Evolutionary conservation across 352 stramenopile genomes (phyloP), one percentile per base, ranked within the genome.

Genomic region (Lagenidium giganteum): DNA sequence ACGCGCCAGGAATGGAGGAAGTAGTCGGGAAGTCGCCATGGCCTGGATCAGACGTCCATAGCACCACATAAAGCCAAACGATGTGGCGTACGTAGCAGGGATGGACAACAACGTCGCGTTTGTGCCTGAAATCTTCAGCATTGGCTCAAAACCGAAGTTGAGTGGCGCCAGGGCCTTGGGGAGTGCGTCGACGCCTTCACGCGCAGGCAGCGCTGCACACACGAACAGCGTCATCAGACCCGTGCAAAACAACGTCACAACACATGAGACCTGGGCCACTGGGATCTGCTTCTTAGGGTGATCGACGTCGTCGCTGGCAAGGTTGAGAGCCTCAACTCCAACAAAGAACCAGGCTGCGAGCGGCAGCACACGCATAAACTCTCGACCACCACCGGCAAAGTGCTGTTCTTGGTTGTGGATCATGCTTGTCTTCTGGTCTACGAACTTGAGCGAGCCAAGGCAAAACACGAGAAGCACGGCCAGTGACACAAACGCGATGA

Each of bases 331-430:
- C 34, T 69, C 54, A 24, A 53, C 38, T 22, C 50, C 54, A 3
- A 59, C 42, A 37, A 44, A 65, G 42, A 64, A 61, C 54, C 59
- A 65, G 12, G 44, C 31, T 3, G 29, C 31, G 14, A 51, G 28
- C 0, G 54, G 59, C n/a, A 61, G 36, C 21, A 64, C 47, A 5
- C 41, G 35, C 32, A 64, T 45, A 16, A 64, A 51, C 13, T 39
- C 28, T 2, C 7, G 7, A 24, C 58, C 13, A 17, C 47, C 47
- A 34, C 30, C 39, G 12, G 37, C 28, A 16, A 55, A 47, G 9
- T 38, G n/a, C 11, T 11, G 8, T 21, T 38, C 11, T n/a, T n/a
- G n/a, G 11, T 12, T 8, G 32, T 38, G 11, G 16, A 38, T 8
- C 12, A 16, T 17, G 32, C 20, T 9, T 18, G n/a, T 17, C 8